Base-by-base conservation (phyloP, 2,329 filamentous ascomycete species). In the Sporothrix variecibatus region DNA sequence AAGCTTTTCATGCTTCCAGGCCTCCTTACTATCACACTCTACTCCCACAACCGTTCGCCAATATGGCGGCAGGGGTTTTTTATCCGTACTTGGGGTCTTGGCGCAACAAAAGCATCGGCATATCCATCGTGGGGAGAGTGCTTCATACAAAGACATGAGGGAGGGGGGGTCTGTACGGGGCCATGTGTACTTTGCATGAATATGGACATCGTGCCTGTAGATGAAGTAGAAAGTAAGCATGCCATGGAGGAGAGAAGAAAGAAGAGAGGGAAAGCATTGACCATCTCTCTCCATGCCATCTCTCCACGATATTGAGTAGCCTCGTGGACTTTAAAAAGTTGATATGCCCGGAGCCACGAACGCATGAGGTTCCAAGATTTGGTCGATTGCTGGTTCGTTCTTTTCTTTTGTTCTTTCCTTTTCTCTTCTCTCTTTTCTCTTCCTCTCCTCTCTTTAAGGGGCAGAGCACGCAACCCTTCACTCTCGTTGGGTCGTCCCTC, bases 91-190 rank as follows among this genome's bases (percentile, higher is more conserved):
- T 62, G n/a, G 43, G 43, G 34, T 12, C 71, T 65, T 65, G 71
- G 71, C 71, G 53, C 40, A 60, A 26, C n/a, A 23, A 15, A 26
- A 51, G 4, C 40, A 60, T 62, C 71, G 71, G 71, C 71, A 72
- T 72, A 65, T 72, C 58, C 26, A 38, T 53, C 26, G 56, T 28
- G 31, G 58, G 26, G 70, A 28, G 62, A 17, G 62, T 6, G 23
- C 20, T 23, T 8, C 49, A 3, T 6, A 26, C 3, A 26, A 12
- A 69, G 34, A 23, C 8, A 3, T n/a, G 23, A n/a, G 6, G n/a
- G n/a, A 23, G 23, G 51, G n/a, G 11, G 38, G 38, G 38, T 2
- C 20, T 43, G 62, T 40, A 65, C 12, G 62, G 62, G 62, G n/a
- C 38, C 20, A 20, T 46, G 38, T 67, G 62, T 40, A 43, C 38